Evolutionary conservation across 305 asterid genomes (phyloP), one percentile per base, ranked within the genome.

Genomic region (Fraxinus xanthoxyloides): DNA sequence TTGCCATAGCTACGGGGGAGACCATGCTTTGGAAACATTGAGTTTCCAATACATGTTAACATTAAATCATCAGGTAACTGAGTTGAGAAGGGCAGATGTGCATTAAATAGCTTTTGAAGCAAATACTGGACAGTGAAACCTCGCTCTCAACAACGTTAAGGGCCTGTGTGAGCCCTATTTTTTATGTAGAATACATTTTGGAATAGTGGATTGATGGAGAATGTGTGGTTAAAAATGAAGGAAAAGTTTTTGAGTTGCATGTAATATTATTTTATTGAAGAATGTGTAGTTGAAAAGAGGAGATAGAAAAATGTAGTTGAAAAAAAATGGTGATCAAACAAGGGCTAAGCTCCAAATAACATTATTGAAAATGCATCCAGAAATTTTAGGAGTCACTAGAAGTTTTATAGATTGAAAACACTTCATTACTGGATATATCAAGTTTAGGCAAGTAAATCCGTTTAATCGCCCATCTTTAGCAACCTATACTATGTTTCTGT

Each of bases 1-100:
- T 46, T 78, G 30, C 34, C 21, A 69, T 1, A 12, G 61, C 72
- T 38, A 31, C 75, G 51, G 40, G 72, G 74, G 82, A 4, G 32
- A 26, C 34, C 34, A 69, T 67, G 85, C 79, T 81, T 38, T 69
- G 63, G 69, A 73, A 51, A 76, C 76, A 75, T 74, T 63, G 35
- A 80, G 76, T 77, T 80, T 34, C 61, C 63, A 28, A 28, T 36
- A 70, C 6, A 65, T 24, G 19, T 28, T 65, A 65, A 17, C 35
- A 65, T 65, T 65, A 12, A 23, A 28, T 5, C 34, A 13, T 65
- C 19, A 28, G 73, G 73, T 65, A 12, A 65, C 36, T 12, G 36
- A 19, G 8, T 28, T 65, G 34, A 65, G 36, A 65, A 26, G 32
- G 73, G 32, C 34, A 26, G 21, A 26, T 23, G 35, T 26, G 32